Evolutionary conservation across 257 asterid genomes (phyloP).

Genomic region (Striga asiatica): DNA sequence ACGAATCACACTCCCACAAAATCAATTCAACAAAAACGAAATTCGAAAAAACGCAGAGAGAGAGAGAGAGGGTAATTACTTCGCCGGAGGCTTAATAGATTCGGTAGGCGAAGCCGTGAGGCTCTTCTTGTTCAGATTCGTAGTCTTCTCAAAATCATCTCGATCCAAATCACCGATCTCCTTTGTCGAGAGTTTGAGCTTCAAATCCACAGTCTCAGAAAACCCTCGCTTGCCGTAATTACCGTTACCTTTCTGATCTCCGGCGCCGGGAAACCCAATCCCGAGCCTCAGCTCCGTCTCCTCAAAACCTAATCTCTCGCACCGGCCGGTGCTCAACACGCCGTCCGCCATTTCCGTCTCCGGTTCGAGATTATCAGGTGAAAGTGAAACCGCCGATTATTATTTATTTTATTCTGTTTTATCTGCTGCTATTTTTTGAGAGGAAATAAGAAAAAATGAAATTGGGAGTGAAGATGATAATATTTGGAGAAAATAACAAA

Average conservation of each 20-base stretch:
- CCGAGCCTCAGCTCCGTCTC: slow-evolving; percentile 56
- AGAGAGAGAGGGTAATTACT: neutral
- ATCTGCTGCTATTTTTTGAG: too few species aligned
- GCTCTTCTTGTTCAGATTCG: slow-evolving; percentile 12
- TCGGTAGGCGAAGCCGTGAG: slow-evolving; percentile 22
- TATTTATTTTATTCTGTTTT: too few species aligned
- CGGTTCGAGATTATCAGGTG: too few species aligned
- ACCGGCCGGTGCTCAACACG: too few species aligned
- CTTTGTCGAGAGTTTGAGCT: slow-evolving; percentile 43
- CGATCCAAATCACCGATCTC: slow-evolving; percentile 14
- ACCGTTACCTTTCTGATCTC: slow-evolving; percentile 23
- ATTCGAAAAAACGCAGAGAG: neutral
- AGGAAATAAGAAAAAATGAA: too few species aligned
- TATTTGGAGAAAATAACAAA: too few species aligned
- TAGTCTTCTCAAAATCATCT: slow-evolving; percentile 22
- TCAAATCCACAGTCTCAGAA: slow-evolving; percentile 59
- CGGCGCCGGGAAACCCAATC: slow-evolving; percentile 32
- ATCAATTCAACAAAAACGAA: neutral
- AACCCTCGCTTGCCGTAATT: slow-evolving; percentile 64
- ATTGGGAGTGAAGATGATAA: too few species aligned
- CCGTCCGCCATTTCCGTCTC: too few species aligned
- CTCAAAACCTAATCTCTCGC: neutral
- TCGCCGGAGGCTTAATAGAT: slow-evolving; percentile 51
- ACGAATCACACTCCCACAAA: neutral
- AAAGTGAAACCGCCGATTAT: too few species aligned